phyloP scores from a whole-genome alignment of 129 eudicot genomes.

The Sambucus nigra region DNA sequence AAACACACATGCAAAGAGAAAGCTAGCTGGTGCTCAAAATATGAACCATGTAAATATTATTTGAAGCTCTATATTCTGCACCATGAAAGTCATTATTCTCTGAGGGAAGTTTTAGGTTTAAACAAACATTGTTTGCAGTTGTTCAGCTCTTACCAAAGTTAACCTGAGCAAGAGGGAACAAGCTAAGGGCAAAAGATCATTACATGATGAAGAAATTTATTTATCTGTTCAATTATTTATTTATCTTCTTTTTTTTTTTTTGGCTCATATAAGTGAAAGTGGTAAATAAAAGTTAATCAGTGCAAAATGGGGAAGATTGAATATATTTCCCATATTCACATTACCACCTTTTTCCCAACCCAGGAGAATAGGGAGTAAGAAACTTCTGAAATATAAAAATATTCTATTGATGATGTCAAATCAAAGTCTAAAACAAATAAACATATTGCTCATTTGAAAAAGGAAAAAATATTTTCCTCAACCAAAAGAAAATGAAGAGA shows the following conservation, averaged over 20 bases:
- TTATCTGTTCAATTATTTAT: no score
- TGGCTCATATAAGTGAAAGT: not conserved
- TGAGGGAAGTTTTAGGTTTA: not conserved
- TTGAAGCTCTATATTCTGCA: not conserved
- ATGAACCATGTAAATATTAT: not conserved
- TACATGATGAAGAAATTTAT: not conserved
- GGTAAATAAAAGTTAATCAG: not conserved
- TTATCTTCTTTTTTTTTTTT: no score
- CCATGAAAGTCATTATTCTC: no score
- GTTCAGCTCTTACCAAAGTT: no score
- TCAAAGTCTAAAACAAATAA: conserved; percentile 1
- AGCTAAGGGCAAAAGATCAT: not conserved
- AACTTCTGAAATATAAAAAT: no score
- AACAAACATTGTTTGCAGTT: not conserved
- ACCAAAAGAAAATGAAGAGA: no score
- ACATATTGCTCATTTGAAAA: conserved; percentile 2
- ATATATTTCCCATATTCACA: no score
- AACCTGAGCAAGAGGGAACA: no score
- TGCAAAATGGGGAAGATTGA: not conserved
- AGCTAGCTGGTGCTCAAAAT: not conserved
- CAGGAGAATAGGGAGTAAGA: no score
- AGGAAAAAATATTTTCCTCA: not conserved
- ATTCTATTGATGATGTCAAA: not conserved
- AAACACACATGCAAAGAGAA: not conserved
- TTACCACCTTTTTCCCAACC: no score